Conservation (phyloP, 2,329 filamentous ascomycete genomes). For the Alternaria alternata region DNA sequence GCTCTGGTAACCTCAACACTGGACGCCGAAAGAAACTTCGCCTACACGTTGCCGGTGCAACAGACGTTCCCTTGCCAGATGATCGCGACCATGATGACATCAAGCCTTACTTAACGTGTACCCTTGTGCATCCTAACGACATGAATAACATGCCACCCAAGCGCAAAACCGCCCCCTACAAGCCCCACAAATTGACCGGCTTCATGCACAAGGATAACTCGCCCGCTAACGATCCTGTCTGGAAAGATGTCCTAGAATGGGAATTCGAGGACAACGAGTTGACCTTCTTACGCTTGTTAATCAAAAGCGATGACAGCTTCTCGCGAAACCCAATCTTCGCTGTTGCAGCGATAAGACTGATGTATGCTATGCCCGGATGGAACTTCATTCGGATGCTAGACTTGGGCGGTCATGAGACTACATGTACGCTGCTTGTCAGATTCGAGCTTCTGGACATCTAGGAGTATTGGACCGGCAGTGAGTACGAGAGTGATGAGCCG, state of each 20-base stretch:
- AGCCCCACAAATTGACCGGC: constrained; percentile 66
- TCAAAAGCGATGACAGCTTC: constrained; percentile 73
- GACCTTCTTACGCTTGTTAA: constrained; percentile 68
- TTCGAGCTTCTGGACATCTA: constrained; percentile 60
- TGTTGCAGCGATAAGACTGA: constrained; percentile 66
- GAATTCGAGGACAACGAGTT: constrained; percentile 73
- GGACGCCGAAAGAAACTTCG: constrained; percentile 60
- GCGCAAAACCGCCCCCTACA: constrained; percentile 68
- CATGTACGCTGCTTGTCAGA: constrained; percentile 67
- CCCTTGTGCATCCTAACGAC: constrained; percentile 66
- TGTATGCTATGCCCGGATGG: constrained; percentile 67
- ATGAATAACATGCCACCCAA: constrained; percentile 62
- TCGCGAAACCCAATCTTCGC: constrained; percentile 69
- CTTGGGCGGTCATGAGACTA: constrained; percentile 69
- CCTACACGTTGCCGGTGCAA: constrained; percentile 69
- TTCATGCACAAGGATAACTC: constrained; percentile 67
- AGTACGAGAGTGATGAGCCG: background rate
- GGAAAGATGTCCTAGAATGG: constrained; percentile 73
- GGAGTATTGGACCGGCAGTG: background rate
- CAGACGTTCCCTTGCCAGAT: constrained; percentile 65
- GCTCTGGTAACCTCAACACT: constrained; percentile 59
- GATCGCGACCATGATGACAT: constrained; percentile 59
- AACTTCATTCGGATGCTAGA: constrained; percentile 71
- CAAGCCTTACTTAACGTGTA: constrained; percentile 72
- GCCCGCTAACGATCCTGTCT: constrained; percentile 67